These are phyloP conservation scores for Xerocomus potaroensis DNA, from an alignment of 768 basidiomycete species.

Conservation along the genomic window DNA sequence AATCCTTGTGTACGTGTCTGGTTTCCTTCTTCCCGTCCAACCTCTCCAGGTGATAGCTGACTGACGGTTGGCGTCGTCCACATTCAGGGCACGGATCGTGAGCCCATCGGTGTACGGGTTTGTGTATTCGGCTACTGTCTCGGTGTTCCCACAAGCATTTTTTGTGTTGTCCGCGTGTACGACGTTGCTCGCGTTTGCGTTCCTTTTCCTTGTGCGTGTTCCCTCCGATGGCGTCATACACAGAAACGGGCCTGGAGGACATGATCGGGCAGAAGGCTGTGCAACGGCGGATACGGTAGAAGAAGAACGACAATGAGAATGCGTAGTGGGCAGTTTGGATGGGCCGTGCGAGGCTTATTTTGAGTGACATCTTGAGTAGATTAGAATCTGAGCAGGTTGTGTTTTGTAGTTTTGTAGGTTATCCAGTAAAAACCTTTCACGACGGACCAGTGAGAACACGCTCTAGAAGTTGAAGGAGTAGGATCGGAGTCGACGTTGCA, in stretches of 20 bases:
- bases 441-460: too few species aligned
- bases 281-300: not conserved
- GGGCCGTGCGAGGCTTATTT: too few species aligned
- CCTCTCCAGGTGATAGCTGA: not conserved
- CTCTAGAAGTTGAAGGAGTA: too few species aligned
- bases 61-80: not conserved
- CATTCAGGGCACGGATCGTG: slow-evolving; percentile 63
- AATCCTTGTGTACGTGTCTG: slow-evolving; percentile 50
- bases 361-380: too few species aligned
- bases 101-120: slow-evolving; percentile 72
- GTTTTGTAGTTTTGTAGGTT: too few species aligned
- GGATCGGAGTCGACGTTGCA: too few species aligned
- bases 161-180: slow-evolving; percentile 53
- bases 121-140: slow-evolving; percentile 68
- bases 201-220: slow-evolving; percentile 49
- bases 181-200: slow-evolving; percentile 38
- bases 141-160: slow-evolving; percentile 61
- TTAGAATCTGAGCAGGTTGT: too few species aligned
- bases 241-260: not conserved
- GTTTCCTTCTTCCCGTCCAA: too few species aligned
- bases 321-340: too few species aligned
- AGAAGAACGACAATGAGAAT: too few species aligned
- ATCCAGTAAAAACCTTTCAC: too few species aligned
- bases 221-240: slow-evolving; percentile 8
- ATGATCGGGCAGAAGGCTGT: not conserved